phyloP scores from a whole-genome alignment of 371 early-diverging fungal genomes.

The Mortierella sp. region DNA sequence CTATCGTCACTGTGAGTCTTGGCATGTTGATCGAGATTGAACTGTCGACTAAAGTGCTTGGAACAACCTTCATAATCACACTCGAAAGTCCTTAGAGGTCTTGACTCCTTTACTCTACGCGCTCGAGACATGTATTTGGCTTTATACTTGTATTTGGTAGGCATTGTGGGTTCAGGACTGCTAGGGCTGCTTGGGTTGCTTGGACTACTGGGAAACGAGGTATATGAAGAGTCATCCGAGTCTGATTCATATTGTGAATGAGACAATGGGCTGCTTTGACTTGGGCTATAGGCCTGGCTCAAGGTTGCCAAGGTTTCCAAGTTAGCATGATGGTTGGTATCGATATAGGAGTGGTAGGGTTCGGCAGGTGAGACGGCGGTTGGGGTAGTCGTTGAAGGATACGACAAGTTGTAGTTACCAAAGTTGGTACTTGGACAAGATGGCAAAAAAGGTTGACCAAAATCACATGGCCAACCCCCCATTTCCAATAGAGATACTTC shows the following conservation, averaged over 20 bases:
- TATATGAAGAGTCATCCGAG: neutral
- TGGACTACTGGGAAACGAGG: too few relatives aligned
- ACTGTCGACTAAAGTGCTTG: neutral
- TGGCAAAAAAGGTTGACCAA: too few relatives aligned
- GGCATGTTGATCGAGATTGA: slow-evolving; percentile 1
- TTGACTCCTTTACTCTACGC: neutral
- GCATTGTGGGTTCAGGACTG: too few relatives aligned
- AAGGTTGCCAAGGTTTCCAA: neutral
- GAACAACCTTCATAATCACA: neutral
- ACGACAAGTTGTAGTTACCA: too few relatives aligned
- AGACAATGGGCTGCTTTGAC: neutral
- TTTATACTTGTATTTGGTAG: too few relatives aligned
- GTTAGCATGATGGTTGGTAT: neutral
- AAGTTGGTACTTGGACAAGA: too few relatives aligned
- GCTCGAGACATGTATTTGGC: neutral
- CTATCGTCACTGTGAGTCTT: neutral
- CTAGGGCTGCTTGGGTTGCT: too few relatives aligned
- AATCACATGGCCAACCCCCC: too few relatives aligned
- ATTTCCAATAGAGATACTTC: too few relatives aligned
- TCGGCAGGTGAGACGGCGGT: neutral
- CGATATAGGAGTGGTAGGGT: neutral
- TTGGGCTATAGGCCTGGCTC: neutral
- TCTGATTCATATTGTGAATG: neutral
- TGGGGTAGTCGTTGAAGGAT: too few relatives aligned
- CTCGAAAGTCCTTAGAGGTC: neutral